Base-by-base conservation (phyloP, 2,329 filamentous ascomycete species). In the Aspergillus chevalieri region DNA sequence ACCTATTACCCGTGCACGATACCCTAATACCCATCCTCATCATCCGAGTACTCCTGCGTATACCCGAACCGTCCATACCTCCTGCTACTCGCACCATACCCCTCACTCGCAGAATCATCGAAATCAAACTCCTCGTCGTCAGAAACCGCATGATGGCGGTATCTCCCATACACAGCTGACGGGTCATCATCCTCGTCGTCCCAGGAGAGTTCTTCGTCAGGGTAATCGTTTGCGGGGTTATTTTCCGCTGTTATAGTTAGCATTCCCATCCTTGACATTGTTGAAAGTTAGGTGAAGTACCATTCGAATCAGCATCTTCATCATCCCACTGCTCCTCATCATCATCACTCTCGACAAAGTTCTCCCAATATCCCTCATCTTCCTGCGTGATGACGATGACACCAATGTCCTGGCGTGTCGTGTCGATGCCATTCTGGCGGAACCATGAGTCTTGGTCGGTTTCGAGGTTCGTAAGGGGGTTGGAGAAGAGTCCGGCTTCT, bases 281-380 rank as follows among this genome's bases (percentile, higher is more conserved):
- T 22, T 22, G 21, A 6, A 22, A 22, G 21, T 6, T 22, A 22
- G 4, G 4, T 22, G 21, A 22, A 22, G 21, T 62, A 77, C 75
- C 79, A 61, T 85, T 84, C 34, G 80, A 80, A 55, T 84, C 81
- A 22, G 81, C 80, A 53, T 83, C 81, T 51, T 84, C 82, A 30
- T 75, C 80, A 53, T 81, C 75, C 68, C 76, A 81, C 43, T 76
- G 74, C 41, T 72, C 76, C 43, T 76, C 74, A 43, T 77, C 78
- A 14, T 78, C 74, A 12, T 79, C 76, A n/a, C 78, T 73, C 49
- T 74, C 73, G 4, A 76, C 71, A 60, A 80, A 80, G 21, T 72
- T 68, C 50, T 81, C 77, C 81, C 81, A 84, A 47, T 78, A 73
- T 39, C 78, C 72, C 55, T 81, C 65, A 43, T 72, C 68, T 51